Conservation (phyloP, 75 land plant species). For the Sequoia sempervirens region DNA sequence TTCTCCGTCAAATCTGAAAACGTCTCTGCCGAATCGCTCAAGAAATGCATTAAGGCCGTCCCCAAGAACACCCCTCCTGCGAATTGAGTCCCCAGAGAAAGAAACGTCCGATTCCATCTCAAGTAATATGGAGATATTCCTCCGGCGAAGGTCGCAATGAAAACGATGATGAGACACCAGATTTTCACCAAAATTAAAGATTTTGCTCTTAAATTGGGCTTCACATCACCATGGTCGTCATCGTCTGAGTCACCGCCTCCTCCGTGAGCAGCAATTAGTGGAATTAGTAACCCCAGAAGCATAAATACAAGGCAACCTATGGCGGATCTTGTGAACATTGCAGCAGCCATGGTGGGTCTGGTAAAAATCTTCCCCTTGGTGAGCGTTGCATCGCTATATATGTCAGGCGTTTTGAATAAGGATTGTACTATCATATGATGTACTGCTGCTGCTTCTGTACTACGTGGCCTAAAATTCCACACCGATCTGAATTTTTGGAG, state of each 20-base stretch:
- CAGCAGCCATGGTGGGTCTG: background rate
- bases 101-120: slow-evolving; percentile 68
- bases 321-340: background rate
- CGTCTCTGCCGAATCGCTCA: slow-evolving; percentile 57
- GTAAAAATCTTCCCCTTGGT: too few species aligned
- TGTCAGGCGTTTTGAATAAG: too few species aligned
- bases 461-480: too few species aligned
- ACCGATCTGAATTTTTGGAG: too few species aligned
- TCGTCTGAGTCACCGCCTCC: slow-evolving; percentile 8
- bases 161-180: slow-evolving; percentile 64
- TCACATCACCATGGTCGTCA: slow-evolving; percentile 14
- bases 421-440: too few species aligned
- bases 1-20: slow-evolving; percentile 43
- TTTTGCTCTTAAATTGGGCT: slow-evolving; percentile 39
- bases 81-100: slow-evolving; percentile 79
- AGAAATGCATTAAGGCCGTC: slow-evolving; percentile 54
- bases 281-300: background rate
- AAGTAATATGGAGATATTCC: slow-evolving; percentile 85
- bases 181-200: slow-evolving; percentile 56
- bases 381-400: too few species aligned
- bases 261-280: slow-evolving; percentile 15
- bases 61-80: slow-evolving; percentile 35
- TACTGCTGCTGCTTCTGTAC: too few species aligned
- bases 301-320: background rate
- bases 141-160: slow-evolving; percentile 59